Conservation (phyloP, 2,329 filamentous ascomycete genomes). For the Cyphellophora europaea region DNA sequence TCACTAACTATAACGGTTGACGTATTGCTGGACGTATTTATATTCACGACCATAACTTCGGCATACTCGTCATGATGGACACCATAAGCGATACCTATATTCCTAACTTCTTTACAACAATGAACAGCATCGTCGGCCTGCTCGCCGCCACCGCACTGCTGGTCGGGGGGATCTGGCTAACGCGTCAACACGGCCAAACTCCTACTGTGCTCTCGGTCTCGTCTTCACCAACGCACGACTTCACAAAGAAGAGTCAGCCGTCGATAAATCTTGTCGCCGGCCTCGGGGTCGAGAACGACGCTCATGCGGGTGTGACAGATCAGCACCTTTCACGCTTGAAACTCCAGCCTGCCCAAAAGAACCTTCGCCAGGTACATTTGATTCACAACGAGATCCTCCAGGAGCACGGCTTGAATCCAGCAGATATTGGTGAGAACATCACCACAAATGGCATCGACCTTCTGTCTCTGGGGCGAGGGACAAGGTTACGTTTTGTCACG, state of each 20-base stretch:
- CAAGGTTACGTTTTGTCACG: slow-evolving; percentile 17
- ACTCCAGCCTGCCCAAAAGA: slow-evolving; percentile 16
- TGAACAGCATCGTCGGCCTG: no score
- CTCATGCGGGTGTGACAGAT: slow-evolving; percentile 18
- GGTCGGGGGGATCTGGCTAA: no score
- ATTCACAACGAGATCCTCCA: slow-evolving; percentile 18
- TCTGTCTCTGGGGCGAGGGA: slow-evolving; percentile 12
- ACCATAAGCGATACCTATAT: no score
- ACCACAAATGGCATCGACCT: slow-evolving; percentile 17
- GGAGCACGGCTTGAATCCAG: slow-evolving; percentile 8
- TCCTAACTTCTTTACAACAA: no score
- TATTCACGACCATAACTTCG: no score
- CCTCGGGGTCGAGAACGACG: slow-evolving; percentile 20
- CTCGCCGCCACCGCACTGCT: no score
- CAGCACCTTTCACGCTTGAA: slow-evolving; percentile 17
- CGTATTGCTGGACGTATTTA: no score
- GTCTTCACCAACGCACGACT: slow-evolving; percentile 15
- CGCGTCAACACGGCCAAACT: no score
- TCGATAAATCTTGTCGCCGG: slow-evolving; percentile 18
- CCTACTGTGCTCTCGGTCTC: no score
- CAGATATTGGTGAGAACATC: slow-evolving; percentile 20
- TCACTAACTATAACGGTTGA: no score
- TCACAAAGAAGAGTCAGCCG: slow-evolving; percentile 16
- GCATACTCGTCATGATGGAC: no score
- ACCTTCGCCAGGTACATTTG: slow-evolving; percentile 23